Evolutionary conservation across 192 early-diverging fungal genomes (phyloP), one percentile per base, ranked within the genome.

Genomic region (Paraglomus occultum): DNA sequence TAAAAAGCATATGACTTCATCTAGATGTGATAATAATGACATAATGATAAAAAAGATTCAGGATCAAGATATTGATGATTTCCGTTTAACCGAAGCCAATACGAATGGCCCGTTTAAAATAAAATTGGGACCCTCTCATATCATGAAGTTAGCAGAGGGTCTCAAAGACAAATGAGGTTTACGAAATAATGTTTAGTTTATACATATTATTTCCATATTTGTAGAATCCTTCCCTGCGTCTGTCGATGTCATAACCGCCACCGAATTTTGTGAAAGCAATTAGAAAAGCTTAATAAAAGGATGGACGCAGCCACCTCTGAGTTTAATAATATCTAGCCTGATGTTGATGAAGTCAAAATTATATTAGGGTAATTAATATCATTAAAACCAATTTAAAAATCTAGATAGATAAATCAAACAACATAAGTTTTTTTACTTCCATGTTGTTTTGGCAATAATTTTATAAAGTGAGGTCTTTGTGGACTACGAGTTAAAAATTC

Each of bases 31-130:
- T 51, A 51, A 51, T 51, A 51, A 51, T 51, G 51, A 51, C 51
- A 51, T 51, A n/a, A n/a, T n/a, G n/a, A n/a, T n/a, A 51, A 51
- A 51, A 51, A 51, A 51, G 20, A 51, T 51, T 51, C 8, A 8
- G 51, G 51, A 51, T 51, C 51, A 51, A 51, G 51, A 51, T 51
- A 20, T 51, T 51, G 51, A 51, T 51, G 8, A 20, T 51, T 8
- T 51, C 51, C 51, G 20, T 51, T 51, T 51, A 51, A 51, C 51
- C 51, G 51, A 51, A 51, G 51, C 51, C 51, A 51, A 51, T 51
- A 51, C 20, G 51, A 51, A 51, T 51, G 51, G 51, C 20, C 20
- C 20, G 51, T 51, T 51, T 51, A 51, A 51, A 51, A 51, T 51
- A 51, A 51, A 51, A 51, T 51, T 51, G 8, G 51, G 8, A 51